Base-by-base conservation (phyloP, 1,284 basidiomycete species). In the Cutaneotrichosporon sp. region DNA sequence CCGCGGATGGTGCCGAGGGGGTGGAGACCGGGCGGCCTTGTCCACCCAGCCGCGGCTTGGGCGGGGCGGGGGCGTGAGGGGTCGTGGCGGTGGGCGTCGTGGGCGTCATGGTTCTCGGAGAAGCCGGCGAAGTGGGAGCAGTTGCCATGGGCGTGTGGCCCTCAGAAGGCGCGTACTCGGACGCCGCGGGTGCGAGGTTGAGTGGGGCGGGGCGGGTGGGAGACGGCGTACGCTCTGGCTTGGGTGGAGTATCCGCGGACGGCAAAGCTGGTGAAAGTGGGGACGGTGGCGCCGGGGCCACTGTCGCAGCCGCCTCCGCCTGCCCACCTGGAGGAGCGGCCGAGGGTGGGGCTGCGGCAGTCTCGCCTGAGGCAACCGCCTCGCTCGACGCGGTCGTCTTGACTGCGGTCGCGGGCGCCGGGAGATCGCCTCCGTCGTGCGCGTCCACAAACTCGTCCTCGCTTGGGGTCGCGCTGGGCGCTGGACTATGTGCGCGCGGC, bases 121-220 rank as follows among this genome's bases (percentile, higher is more conserved):
- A n/a, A 6, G 36, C 11, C 2, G 52, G 36, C 4, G 52, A 27
- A 22, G 34, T 42, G 14, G 34, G 24, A 4, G 52, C 52, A 1
- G 34, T 54, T 5, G 38, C 34, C 52, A 42, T 42, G 18, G 50
- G 50, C 31, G 50, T 36, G n/a, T n/a, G 5, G 27, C 47, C 47
- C 27, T 50, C 47, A 27, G 47, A 50, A 14, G 16, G 16, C 13
- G 18, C 18, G 38, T 18, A 29, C 29, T 29, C 29, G 29, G 29
- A 42, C 18, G 18, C 38, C 3, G 8, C 6, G 29, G 29, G 29
- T 9, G 29, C 29, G 18, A 42, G 5, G 18, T 42, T n/a, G 38
- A 42, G 38, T n/a, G 18, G 18, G 18, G 38, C 5, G 8, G 38
- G 34, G 34, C 34, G 16, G 11, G 34, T 13, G 34, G 13, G 13